Conservation (phyloP, 106 monocot genomes). For the Dendrobium officinale region DNA sequence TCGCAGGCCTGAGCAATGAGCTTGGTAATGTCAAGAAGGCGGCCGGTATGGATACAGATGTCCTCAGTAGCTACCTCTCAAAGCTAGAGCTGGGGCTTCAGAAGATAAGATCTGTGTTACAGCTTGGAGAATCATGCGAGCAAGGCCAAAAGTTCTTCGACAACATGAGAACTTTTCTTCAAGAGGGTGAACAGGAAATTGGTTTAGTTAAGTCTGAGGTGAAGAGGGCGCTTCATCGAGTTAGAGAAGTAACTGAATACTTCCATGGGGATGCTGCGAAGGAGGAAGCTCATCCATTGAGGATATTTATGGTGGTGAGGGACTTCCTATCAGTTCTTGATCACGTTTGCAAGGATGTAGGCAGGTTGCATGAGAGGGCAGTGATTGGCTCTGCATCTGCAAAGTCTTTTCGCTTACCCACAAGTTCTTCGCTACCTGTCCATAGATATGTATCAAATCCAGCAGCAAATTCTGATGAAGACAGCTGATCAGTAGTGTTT, state of each 20-base stretch:
- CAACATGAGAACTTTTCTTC: constrained; percentile 46
- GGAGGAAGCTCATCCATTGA: constrained; percentile 75
- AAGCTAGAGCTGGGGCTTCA: constrained; percentile 66
- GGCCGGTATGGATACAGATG: constrained; percentile 67
- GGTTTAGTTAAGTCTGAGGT: constrained; percentile 40
- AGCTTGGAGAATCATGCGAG: constrained; percentile 35
- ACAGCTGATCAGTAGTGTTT: constrained; percentile 13
- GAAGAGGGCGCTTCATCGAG: constrained; percentile 23
- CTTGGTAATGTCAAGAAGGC: constrained; percentile 82
- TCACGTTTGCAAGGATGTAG: constrained; percentile 70
- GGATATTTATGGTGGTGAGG: constrained; percentile 80
- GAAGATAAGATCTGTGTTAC: constrained; percentile 44
- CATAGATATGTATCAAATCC: constrained; percentile 17
- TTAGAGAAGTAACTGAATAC: constrained; percentile 71
- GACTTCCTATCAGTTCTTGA: constrained; percentile 66
- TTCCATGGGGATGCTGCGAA: constrained; percentile 71
- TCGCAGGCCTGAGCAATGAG: constrained; percentile 58
- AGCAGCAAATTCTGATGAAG: constrained; percentile 43
- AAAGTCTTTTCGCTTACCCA: constrained; percentile 53
- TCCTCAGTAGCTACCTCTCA: constrained; percentile 39
- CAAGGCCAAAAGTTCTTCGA: constrained; percentile 54
- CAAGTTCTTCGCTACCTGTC: constrained; percentile 43
- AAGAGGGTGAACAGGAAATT: constrained; percentile 48
- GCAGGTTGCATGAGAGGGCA: constrained; percentile 42
- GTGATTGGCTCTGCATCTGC: constrained; percentile 57